Conservation (phyloP, 2,329 filamentous ascomycete genomes). For the Colletotrichum neosansevieriae region DNA sequence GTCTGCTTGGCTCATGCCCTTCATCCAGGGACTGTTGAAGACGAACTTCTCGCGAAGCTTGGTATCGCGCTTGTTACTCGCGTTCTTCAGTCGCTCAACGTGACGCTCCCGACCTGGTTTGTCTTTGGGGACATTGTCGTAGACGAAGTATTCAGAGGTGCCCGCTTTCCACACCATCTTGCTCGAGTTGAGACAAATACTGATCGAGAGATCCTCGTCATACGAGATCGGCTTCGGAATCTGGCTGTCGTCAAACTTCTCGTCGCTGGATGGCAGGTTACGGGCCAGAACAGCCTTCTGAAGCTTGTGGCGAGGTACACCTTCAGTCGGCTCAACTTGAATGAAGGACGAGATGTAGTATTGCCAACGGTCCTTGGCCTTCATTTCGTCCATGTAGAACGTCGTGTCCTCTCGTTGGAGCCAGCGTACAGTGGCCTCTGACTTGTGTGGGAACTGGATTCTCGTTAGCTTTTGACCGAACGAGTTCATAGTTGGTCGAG, state of each 20-base stretch:
- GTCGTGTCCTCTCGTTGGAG: conserved; percentile 77
- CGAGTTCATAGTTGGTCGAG: too few species aligned
- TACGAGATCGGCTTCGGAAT: conserved; percentile 72
- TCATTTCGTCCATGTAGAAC: conserved; percentile 90
- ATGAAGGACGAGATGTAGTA: conserved; percentile 96
- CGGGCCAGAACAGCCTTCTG: conserved; percentile 78
- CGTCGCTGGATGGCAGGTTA: conserved; percentile 74
- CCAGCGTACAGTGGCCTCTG: conserved; percentile 79
- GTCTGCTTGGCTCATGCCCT: conserved; percentile 82
- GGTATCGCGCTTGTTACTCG: conserved; percentile 73
- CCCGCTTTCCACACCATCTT: conserved; percentile 82
- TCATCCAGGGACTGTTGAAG: conserved; percentile 83
- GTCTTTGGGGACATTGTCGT: conserved; percentile 75
- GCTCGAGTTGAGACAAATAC: conserved; percentile 82
- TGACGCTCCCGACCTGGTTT: conserved; percentile 70
- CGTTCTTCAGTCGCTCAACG: conserved; percentile 62
- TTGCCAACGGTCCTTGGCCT: conserved; percentile 86
- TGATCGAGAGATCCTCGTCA: conserved; percentile 76
- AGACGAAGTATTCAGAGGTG: conserved; percentile 78
- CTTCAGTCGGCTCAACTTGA: conserved; percentile 88
- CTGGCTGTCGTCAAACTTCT: conserved; percentile 72
- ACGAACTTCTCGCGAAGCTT: conserved; percentile 85
- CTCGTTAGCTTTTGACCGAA: conserved; percentile 47
- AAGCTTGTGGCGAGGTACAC: conserved; percentile 73
- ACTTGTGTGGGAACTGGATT: conserved; percentile 73